Evolutionary conservation across 75 land plant species (phyloP), one percentile per base, ranked within the genome.

Genomic region (Sequoiadendron giganteum): DNA sequence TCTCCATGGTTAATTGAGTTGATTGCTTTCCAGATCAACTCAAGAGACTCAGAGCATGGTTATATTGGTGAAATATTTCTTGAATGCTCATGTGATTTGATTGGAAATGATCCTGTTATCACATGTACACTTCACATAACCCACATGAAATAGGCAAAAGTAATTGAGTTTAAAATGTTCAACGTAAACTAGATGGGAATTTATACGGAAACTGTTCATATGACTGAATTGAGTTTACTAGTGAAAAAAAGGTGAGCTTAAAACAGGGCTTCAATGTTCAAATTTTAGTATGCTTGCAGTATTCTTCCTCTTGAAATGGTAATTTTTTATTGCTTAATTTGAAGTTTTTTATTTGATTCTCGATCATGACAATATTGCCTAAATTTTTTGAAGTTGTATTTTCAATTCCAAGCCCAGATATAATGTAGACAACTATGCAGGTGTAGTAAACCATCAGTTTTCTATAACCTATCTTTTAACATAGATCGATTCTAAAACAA

Each of bases 1-100:
- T 97, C 98, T 28, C 98, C 98, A 13, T 97, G 95, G 94, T 86
- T 97, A 28, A 92, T 95, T 78, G 98, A 97, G 88, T 65, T 97
- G 52, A 91, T 92, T 49, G 98, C 98, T 52, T 95, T 95, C 73
- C 92, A 91, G 89, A 81, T 97, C 86, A 96, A 96, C 86, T 90
- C 91, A 45, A 90, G 78, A n/a, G 89, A 91, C 34, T 80, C 90
- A 5, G 89, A 87, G 77, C 85, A 45, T 76, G 91, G 82, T 21
- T 58, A 90, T 30, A 86, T 87, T 18, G 80, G 56, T 40, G 88
- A 85, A 2, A 75, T 89, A 47, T 86, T 86, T 19, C 42, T 77
- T 25, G 87, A 89, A 39, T 94, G 92, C 73, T 90, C 94, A 30
- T 95, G 93, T 85, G 91, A 94, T 79, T 83, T 95, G 2, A 91